Percentiles rank a stretch among this genome's conserved stretches.
These are phyloP conservation scores for Fusarium buharicum DNA, from an alignment of 2,329 filamentous ascomycete species.

Conservation along the genomic window DNA sequence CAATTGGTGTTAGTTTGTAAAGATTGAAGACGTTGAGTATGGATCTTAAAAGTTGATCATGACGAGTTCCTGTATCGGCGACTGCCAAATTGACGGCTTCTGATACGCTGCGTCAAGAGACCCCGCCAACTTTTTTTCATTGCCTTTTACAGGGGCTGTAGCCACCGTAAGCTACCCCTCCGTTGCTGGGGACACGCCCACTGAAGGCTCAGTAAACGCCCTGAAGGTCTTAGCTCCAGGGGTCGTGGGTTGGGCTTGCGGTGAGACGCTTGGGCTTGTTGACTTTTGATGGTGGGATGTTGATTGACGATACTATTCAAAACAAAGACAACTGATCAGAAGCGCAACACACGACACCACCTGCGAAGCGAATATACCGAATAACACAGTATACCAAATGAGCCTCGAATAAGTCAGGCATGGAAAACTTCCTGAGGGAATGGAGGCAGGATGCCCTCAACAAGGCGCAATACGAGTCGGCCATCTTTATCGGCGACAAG, in stretches of 20 bases:
- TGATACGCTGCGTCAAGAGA: constrained; percentile 38
- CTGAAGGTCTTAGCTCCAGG: constrained; percentile 26
- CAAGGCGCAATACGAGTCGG: constrained; percentile 95
- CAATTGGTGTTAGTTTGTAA: constrained; percentile 19
- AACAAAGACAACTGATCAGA: constrained; percentile 29
- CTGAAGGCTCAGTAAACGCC: constrained; percentile 34
- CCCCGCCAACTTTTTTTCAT: constrained; percentile 38
- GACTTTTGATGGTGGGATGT: constrained; percentile 42
- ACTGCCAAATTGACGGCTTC: constrained; percentile 42
- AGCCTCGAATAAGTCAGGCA: constrained; percentile 51
- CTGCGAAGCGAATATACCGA: background rate
- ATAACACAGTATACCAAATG: constrained; percentile 2
- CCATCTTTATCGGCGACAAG: constrained; percentile 98
- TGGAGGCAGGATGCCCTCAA: constrained; percentile 97
- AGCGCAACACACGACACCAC: constrained; percentile 9
- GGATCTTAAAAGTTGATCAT: constrained; percentile 28
- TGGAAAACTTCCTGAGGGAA: constrained; percentile 93
- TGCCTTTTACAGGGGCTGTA: constrained; percentile 10
- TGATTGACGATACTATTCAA: constrained; percentile 25
- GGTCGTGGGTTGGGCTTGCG: constrained; percentile 8
- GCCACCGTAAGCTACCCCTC: constrained; percentile 47
- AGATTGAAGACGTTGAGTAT: constrained; percentile 6
- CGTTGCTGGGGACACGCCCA: constrained; percentile 41
- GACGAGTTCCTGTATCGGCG: constrained; percentile 46
- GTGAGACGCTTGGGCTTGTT: constrained; percentile 29